These are phyloP conservation scores for Rugosomyces carneus DNA, from an alignment of 1,284 basidiomycete genomes.

Conservation along the genomic window DNA sequence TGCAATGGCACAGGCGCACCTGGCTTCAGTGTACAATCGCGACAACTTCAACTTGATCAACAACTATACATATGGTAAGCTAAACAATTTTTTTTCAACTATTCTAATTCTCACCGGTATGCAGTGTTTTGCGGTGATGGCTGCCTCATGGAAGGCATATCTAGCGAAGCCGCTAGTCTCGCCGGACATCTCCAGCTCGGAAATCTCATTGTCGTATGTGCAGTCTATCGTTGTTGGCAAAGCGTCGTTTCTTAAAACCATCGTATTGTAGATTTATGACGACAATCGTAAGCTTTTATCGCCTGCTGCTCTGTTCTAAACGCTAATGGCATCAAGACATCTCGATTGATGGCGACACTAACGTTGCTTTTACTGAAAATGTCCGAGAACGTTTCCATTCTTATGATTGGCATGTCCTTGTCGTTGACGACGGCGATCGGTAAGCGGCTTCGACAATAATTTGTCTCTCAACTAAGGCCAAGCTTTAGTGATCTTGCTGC, in stretches of 20 bases:
- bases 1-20: slow-evolving; percentile 89
- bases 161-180: slow-evolving; percentile 85
- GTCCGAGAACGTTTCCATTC: slow-evolving; percentile 84
- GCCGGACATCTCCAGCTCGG: slow-evolving; percentile 92
- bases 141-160: slow-evolving; percentile 94
- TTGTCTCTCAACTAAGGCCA: neutral
- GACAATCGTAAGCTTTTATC: slow-evolving; percentile 68
- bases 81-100: slow-evolving; percentile 1
- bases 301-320: neutral
- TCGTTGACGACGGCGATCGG: slow-evolving; percentile 80
- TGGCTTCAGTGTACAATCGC: slow-evolving; percentile 87
- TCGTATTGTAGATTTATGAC: slow-evolving; percentile 70
- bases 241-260: slow-evolving; percentile 5
- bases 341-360: slow-evolving; percentile 93
- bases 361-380: slow-evolving; percentile 91
- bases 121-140: slow-evolving; percentile 91
- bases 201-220: slow-evolving; percentile 81
- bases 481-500: slow-evolving; percentile 62
- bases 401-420: slow-evolving; percentile 92
- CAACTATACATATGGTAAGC: slow-evolving; percentile 84
- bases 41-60: slow-evolving; percentile 79
- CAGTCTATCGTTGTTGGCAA: slow-evolving; percentile 10
- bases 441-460: slow-evolving; percentile 27
- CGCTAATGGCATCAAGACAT: slow-evolving; percentile 53
- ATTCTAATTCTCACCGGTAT: slow-evolving; percentile 11